Base-by-base conservation (phyloP, 2,329 filamentous ascomycete genomes). In the Clathrospora elynae region DNA sequence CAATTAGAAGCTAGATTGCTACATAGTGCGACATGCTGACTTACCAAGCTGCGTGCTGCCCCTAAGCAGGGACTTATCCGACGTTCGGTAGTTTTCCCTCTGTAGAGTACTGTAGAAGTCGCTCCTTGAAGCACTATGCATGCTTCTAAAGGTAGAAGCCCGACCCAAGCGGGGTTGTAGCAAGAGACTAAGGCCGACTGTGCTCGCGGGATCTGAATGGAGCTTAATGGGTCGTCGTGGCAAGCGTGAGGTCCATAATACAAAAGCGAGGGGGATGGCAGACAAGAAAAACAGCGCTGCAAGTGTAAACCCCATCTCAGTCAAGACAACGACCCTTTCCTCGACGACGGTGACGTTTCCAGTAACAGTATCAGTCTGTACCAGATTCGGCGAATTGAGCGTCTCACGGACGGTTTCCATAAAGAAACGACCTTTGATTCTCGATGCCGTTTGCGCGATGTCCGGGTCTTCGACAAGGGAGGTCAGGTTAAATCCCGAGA, bases 361-460 rank as follows among this genome's bases (percentile, higher is more conserved):
- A 12, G 38, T 17, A 8, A 42, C 14, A 10, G 8, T 13, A 11
- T 34, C 20, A 3, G 12, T 16, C 14, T 46, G 13, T 14, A 46
- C 17, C 1, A 42, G 12, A 4, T 49, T 23, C 2, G 42, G 20
- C 9, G 25, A 13, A 7, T 17, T 35, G 8, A 59, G 20, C 3
- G 55, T 33, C 9, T 52, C 46, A n/a, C 42, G 49, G 2, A 59
- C 10, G 3, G 25, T 33, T 20, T 61, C 53, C 11, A 37, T 45
- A 5, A 57, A 55, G 16, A 59, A 46, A 3, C 57, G 49, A 9
- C 54, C 48, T 33, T 58, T 61, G n/a, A 52, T 32, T 18, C 31
- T 41, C 9, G 26, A 38, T 9, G 51, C 51, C 13, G 29, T 24
- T 9, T 37, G n/a, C 2, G 18, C 14, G 3, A 57, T 13, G 2